Evolutionary conservation across 179 eudicot species (phyloP).

Genomic region (Spergularia azorica): DNA sequence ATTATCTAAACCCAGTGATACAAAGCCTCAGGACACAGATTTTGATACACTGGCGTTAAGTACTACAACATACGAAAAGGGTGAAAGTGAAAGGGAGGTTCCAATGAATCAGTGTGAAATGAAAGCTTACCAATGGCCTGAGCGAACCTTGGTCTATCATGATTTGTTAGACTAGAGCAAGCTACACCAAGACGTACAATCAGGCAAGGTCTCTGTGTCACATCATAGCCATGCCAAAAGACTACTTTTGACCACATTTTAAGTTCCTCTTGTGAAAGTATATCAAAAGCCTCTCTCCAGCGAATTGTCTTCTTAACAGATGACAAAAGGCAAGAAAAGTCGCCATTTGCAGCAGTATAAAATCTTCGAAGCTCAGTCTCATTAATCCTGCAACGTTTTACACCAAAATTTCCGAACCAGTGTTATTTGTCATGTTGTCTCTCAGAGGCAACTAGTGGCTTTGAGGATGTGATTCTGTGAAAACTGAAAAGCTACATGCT

Average conservation of each 20-base stretch:
- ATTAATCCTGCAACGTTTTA: slow-evolving; percentile 53
- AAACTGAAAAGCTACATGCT: not conserved
- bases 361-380: slow-evolving; percentile 77
- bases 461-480: not conserved
- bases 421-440: not conserved
- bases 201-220: slow-evolving; percentile 69
- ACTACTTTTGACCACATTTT: slow-evolving; percentile 81
- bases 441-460: not conserved
- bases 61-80: not conserved
- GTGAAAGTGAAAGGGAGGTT: not conserved
- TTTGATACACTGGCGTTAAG: not conserved
- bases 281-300: slow-evolving; percentile 78
- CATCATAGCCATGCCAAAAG: slow-evolving; percentile 90
- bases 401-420: not conserved
- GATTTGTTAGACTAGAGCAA: slow-evolving; percentile 52
- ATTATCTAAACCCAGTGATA: too few relatives aligned
- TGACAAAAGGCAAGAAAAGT: slow-evolving; percentile 60
- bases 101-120: slow-evolving; percentile 8
- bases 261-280: slow-evolving; percentile 73
- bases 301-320: slow-evolving; percentile 78
- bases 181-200: slow-evolving; percentile 80
- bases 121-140: slow-evolving; percentile 75
- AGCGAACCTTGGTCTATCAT: slow-evolving; percentile 77
- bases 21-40: too few relatives aligned
- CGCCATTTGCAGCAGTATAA: slow-evolving; percentile 71